Conservation (phyloP, 2,329 filamentous ascomycete genomes). For the Fonsecaea pedrosoi region DNA sequence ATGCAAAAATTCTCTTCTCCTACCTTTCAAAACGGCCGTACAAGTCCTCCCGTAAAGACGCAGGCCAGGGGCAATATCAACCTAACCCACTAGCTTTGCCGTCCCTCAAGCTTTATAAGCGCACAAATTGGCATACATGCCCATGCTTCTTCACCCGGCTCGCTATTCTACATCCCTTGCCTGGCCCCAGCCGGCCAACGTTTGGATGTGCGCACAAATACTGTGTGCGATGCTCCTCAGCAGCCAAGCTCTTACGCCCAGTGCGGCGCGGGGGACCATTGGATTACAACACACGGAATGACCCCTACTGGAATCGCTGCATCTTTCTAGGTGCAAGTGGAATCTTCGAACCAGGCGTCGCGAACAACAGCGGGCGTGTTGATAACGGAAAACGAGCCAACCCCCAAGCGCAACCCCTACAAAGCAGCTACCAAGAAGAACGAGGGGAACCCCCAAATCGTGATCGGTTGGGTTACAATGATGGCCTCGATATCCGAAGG, state of each 20-base stretch:
- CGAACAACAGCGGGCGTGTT: neutral
- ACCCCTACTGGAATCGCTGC: constrained; percentile 25
- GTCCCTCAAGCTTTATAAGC: constrained; percentile 28
- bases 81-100: constrained; percentile 15
- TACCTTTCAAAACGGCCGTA: constrained; percentile 29
- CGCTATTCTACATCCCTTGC: constrained; percentile 24
- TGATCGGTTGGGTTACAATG: neutral
- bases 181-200: constrained; percentile 21
- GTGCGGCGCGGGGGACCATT: constrained; percentile 20
- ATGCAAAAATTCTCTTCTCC: constrained; percentile 30
- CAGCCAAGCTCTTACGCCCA: constrained; percentile 24
- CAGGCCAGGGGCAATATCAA: constrained; percentile 3
- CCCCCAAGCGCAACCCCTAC: neutral
- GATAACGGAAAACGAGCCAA: neutral
- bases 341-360: constrained; percentile 15
- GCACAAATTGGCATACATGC: constrained; percentile 32
- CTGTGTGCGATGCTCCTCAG: constrained; percentile 24
- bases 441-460: neutral
- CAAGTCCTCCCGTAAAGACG: constrained; percentile 5
- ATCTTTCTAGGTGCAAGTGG: constrained; percentile 19
- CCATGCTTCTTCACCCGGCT: constrained; percentile 28
- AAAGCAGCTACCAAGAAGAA: neutral
- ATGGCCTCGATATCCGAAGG: neutral
- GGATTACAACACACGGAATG: constrained; percentile 12
- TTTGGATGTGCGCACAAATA: constrained; percentile 19